Evolutionary conservation across 805 yeast genomes (phyloP).

Genomic region (Candida railenensis): DNA sequence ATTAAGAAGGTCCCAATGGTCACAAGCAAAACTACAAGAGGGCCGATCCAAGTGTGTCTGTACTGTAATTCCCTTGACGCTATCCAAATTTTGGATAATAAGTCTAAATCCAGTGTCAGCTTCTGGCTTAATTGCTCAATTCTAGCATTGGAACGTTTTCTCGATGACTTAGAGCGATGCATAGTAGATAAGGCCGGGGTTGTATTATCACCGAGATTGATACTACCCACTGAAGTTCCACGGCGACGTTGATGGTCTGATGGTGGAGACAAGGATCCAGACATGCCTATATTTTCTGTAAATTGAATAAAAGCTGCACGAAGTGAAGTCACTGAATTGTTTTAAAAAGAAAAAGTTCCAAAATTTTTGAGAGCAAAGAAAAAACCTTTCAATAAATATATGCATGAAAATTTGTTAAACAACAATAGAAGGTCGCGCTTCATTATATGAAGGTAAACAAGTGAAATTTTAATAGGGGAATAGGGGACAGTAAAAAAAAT

Average conservation of each 20-base stretch:
- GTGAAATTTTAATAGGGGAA: too few relatives aligned
- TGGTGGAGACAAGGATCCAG: slow-evolving; percentile 5
- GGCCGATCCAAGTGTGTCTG: slow-evolving; percentile 72
- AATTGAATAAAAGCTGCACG: too few relatives aligned
- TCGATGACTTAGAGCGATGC: slow-evolving; percentile 45
- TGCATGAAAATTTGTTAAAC: too few relatives aligned
- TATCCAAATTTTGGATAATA: slow-evolving; percentile 54
- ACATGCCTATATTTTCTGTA: slow-evolving; percentile 3
- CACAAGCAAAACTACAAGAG: slow-evolving; percentile 47
- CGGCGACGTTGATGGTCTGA: slow-evolving; percentile 33
- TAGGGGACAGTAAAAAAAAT: too few relatives aligned
- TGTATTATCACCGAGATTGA: slow-evolving; percentile 70
- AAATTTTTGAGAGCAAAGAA: too few relatives aligned
- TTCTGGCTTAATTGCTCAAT: slow-evolving; percentile 26
- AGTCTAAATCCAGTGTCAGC: slow-evolving; percentile 46
- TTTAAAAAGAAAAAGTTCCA: too few relatives aligned
- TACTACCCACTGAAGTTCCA: slow-evolving; percentile 72
- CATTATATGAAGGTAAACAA: too few relatives aligned
- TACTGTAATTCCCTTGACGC: slow-evolving; percentile 58
- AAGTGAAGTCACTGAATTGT: too few relatives aligned
- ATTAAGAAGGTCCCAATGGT: slow-evolving; percentile 47
- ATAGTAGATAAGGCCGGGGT: slow-evolving; percentile 70
- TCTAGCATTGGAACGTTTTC: slow-evolving; percentile 32
- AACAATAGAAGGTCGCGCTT: too few relatives aligned
- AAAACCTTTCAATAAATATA: too few relatives aligned